Conservation (phyloP, 2,329 filamentous ascomycete genomes). For the Sarocladium strictum region DNA sequence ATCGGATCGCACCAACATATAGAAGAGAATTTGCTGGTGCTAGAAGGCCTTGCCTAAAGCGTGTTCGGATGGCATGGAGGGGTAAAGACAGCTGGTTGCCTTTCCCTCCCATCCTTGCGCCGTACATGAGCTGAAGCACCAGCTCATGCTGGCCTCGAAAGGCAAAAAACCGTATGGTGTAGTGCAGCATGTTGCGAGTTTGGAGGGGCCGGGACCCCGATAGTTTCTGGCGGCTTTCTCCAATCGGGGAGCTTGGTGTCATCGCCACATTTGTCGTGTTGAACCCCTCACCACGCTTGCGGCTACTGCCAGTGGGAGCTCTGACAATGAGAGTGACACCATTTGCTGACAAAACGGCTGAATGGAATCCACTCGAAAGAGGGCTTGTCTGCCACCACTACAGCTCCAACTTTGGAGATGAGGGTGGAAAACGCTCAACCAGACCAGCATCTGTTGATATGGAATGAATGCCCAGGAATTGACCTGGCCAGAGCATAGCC, state of each 20-base stretch:
- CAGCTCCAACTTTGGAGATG: background rate
- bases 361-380: constrained; percentile 4
- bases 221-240: constrained; percentile 5
- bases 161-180: too few species aligned
- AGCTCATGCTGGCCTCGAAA: too few species aligned
- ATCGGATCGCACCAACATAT: background rate
- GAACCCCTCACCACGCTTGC: constrained; percentile 6
- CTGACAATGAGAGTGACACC: background rate
- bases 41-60: background rate
- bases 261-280: background rate
- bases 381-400: background rate
- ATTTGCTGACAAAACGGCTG: background rate
- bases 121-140: too few species aligned
- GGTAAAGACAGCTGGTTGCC: too few species aligned
- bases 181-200: background rate
- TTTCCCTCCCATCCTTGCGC: background rate
- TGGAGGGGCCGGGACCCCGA: constrained; percentile 6
- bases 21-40: background rate
- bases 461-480: constrained; percentile 2
- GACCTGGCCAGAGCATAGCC: background rate
- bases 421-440: background rate
- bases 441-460: background rate
- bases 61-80: background rate
- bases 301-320: background rate
- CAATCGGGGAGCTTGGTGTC: constrained; percentile 5